phyloP scores from a whole-genome alignment of 176 grass and related monocot species.

The Raddia distichophylla region DNA sequence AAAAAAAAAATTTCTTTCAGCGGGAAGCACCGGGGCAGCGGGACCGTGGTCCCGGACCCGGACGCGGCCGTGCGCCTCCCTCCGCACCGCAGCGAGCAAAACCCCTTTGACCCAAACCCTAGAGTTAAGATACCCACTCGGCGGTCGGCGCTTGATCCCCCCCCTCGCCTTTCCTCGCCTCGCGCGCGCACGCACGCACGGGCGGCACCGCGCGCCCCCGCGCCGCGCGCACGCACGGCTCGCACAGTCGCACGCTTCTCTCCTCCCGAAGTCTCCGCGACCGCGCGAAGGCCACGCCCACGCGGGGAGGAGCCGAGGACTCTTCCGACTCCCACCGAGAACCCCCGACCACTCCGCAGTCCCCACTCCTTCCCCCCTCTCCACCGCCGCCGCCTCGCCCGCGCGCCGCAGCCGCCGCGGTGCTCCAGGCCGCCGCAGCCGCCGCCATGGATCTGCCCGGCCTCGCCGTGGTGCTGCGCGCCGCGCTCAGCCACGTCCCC shows the following conservation, averaged over 20 bases:
- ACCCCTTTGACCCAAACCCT: slow-evolving; percentile 59
- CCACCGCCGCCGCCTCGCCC: background rate
- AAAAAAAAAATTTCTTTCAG: no score
- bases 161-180: slow-evolving; percentile 34
- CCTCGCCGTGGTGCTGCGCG: slow-evolving; percentile 74
- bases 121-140: slow-evolving; percentile 51
- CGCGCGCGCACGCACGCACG: slow-evolving; percentile 21
- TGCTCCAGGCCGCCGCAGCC: background rate
- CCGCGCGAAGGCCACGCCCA: slow-evolving; percentile 32
- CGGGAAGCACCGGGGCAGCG: no score
- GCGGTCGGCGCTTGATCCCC: background rate
- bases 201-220: background rate
- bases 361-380: slow-evolving; percentile 36
- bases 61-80: background rate
- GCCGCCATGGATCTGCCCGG: slow-evolving; percentile 75
- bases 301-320: background rate
- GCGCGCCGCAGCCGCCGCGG: background rate
- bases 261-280: slow-evolving; percentile 38
- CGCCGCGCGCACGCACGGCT: background rate
- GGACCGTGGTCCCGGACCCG: no score
- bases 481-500: slow-evolving; percentile 77
- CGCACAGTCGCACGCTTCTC: slow-evolving; percentile 34
- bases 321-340: slow-evolving; percentile 13
- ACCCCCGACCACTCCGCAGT: background rate
- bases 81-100: background rate